A percentile compares a stretch with the other conserved stretches of the same genome.
Conservation (phyloP, 768 basidiomycete genomes). For the Strobilomyces echinocephalus region DNA sequence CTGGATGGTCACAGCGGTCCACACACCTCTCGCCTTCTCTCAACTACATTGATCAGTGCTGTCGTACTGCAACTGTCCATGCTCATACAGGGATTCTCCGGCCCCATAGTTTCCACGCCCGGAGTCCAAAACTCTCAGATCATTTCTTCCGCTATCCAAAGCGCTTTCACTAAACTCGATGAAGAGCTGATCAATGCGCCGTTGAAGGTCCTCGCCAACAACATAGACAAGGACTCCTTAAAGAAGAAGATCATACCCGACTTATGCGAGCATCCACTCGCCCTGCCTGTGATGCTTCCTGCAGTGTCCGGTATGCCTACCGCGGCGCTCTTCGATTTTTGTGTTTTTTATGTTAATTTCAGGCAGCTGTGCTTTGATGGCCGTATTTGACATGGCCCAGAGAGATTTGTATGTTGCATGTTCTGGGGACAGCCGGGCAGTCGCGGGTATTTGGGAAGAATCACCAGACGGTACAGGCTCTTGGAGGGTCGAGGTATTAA, state of each 20-base stretch:
- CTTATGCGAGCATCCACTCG: constrained; percentile 66
- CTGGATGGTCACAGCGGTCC: constrained; percentile 90
- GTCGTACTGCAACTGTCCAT: constrained; percentile 70
- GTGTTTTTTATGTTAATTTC: constrained; percentile 13
- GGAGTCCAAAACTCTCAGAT: constrained; percentile 44
- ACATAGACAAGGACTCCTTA: constrained; percentile 46
- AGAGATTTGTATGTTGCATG: constrained; percentile 85
- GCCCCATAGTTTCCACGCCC: constrained; percentile 35
- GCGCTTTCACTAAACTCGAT: constrained; percentile 81
- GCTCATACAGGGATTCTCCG: constrained; percentile 37
- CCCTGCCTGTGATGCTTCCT: constrained; percentile 68
- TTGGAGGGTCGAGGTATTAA: constrained; percentile 93
- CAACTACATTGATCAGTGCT: constrained; percentile 78
- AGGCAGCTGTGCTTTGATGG: constrained; percentile 90
- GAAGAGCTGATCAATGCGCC: constrained; percentile 78
- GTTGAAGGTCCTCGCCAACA: constrained; percentile 60
- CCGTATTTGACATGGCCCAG: constrained; percentile 80
- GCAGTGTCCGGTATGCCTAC: constrained; percentile 62
- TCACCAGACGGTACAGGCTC: constrained; percentile 57
- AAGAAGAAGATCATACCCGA: constrained; percentile 56
- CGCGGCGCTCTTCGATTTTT: neutral
- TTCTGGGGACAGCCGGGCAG: constrained; percentile 91
- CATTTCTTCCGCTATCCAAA: constrained; percentile 63
- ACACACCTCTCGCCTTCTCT: constrained; percentile 79
- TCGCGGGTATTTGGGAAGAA: constrained; percentile 88